phyloP scores from a whole-genome alignment of 495 filamentous ascomycete species.

The Astrocystis sublimbata region DNA sequence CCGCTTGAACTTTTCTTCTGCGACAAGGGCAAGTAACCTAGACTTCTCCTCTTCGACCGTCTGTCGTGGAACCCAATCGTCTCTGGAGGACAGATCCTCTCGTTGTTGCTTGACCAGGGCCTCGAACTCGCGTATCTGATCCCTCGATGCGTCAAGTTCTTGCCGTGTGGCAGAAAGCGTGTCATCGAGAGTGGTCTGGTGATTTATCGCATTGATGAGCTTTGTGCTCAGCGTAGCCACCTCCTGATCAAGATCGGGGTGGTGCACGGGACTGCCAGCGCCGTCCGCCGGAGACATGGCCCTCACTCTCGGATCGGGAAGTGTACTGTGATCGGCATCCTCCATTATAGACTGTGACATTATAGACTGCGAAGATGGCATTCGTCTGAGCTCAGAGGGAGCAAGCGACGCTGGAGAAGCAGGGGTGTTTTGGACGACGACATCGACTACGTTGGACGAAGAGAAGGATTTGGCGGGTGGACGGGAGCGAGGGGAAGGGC shows the following conservation, averaged over 20 bases:
- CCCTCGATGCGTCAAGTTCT: slow-evolving; percentile 74
- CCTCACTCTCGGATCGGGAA: slow-evolving; percentile 51
- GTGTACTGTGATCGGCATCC: slow-evolving; percentile 49
- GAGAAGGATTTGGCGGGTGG: slow-evolving; percentile 33
- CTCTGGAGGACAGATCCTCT: slow-evolving; percentile 66
- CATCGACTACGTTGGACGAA: slow-evolving; percentile 32
- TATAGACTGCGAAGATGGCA: slow-evolving; percentile 32
- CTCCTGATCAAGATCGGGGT: slow-evolving; percentile 83
- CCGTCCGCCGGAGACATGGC: slow-evolving; percentile 37
- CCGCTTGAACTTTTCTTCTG: slow-evolving; percentile 68
- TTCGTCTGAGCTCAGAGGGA: slow-evolving; percentile 35
- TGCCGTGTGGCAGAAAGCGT: slow-evolving; percentile 77
- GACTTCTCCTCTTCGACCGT: slow-evolving; percentile 46
- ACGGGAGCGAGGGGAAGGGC: slow-evolving; percentile 32
- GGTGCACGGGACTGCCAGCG: slow-evolving; percentile 37
- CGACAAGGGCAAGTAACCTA: slow-evolving; percentile 40
- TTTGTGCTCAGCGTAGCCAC: slow-evolving; percentile 92
- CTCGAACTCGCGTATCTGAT: slow-evolving; percentile 69
- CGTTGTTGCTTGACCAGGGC: slow-evolving; percentile 46
- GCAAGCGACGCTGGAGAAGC: slow-evolving; percentile 21
- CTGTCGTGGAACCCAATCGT: slow-evolving; percentile 65
- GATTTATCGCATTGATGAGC: slow-evolving; percentile 94
- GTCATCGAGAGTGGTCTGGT: slow-evolving; percentile 92
- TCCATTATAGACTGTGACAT: slow-evolving; percentile 42
- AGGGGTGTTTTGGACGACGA: slow-evolving; percentile 22